Evolutionary conservation across 116 monocot genomes (phyloP), one percentile per base, ranked within the genome.

Genomic region (Cymodocea nodosa): DNA sequence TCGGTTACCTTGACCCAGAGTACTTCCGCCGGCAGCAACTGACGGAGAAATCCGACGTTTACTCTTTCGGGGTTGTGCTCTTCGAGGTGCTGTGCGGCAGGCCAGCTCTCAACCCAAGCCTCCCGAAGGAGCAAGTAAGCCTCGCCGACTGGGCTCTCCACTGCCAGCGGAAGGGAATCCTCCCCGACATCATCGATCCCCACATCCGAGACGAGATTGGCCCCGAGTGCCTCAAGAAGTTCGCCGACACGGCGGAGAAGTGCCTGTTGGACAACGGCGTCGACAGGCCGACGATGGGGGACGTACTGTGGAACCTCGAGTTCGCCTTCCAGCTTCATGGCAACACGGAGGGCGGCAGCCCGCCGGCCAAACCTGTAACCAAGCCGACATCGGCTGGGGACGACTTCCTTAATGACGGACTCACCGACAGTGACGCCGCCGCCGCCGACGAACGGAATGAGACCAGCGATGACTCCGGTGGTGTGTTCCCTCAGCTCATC

Each of bases 51-150:
- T 30, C 30, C 30, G 30, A 93, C 23, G 93, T 93, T 5, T 94
- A 94, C 78, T 94, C 94, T 15, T 94, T 94, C 53, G 94, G 94
- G 0, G 89, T 94, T 0, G 94, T 94, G 1, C 89, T 94, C 10
- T 89, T 89, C 63, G 94, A 94, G 73, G 84, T 84, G 8, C 61
- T 94, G 16, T 84, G 89, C 39, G 86, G 81, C 0, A 44, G 93
- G 68, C 82, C 93, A 13, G 93, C 86, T 20, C 71, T 93, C 2
- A 82, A 84, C 44, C 83, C 93, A 1, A 77, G 70, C 59, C 79
- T 89, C 6, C 69, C 93, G 0, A 81, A 81, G 68, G 93, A 86
- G 51, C 86, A 87, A 74, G 80, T 85, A 16, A 92, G 87, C 44
- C 81, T 92, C 11, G 87, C 81, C 1, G 92, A 93, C 56, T 93